phyloP scores from a whole-genome alignment of 257 asterid species.

The Fraxinus quadrangulata region DNA sequence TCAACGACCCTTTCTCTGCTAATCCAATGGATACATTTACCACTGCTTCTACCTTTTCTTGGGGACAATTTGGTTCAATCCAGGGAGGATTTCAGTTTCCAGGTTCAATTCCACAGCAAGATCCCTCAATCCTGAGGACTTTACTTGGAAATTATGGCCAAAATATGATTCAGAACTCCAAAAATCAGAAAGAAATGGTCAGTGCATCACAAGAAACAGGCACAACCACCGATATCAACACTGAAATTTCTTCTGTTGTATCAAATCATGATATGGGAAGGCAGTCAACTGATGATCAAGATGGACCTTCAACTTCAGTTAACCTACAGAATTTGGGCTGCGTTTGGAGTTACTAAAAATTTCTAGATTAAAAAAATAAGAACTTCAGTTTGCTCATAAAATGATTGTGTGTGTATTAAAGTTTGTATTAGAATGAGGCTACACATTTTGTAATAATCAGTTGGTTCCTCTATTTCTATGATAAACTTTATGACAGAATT shows the following conservation, averaged over 20 bases:
- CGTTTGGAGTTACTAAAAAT: constrained; percentile 42
- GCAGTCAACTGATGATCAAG: constrained; percentile 36
- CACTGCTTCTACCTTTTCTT: constrained; percentile 18
- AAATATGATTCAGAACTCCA: constrained; percentile 28
- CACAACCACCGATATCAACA: constrained; percentile 36
- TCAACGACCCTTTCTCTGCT: constrained; percentile 26
- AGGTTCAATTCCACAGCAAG: constrained; percentile 32
- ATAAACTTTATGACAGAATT: neutral
- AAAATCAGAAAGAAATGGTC: constrained; percentile 33
- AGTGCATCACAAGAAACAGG: constrained; percentile 45
- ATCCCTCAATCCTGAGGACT: constrained; percentile 32
- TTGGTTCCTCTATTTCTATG: neutral
- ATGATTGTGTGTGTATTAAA: neutral
- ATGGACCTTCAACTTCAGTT: constrained; percentile 31
- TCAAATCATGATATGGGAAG: constrained; percentile 44
- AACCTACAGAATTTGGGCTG: constrained; percentile 38
- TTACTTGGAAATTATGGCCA: constrained; percentile 36
- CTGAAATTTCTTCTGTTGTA: constrained; percentile 36
- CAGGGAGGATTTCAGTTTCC: constrained; percentile 23
- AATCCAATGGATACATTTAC: constrained; percentile 11
- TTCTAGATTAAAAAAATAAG: neutral
- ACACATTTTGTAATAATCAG: neutral
- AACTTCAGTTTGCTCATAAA: neutral
- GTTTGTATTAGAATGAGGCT: neutral
- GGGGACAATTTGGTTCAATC: constrained; percentile 25